Base-by-base conservation (phyloP, 2,329 filamentous ascomycete genomes). In the Graphilbum sp. region DNA sequence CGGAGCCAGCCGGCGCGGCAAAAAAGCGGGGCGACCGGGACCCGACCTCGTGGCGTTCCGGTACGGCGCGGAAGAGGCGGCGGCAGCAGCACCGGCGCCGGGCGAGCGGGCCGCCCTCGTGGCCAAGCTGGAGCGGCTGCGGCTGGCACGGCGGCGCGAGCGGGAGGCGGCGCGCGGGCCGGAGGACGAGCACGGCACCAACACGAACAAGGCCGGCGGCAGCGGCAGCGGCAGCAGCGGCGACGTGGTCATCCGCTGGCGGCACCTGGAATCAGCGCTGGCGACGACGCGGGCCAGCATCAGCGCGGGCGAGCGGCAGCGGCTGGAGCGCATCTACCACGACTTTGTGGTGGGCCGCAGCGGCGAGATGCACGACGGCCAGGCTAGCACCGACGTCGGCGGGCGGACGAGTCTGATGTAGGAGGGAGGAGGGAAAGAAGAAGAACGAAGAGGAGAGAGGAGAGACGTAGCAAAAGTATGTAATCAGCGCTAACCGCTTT, bases 271-370 rank as follows among this genome's bases (percentile, higher is more conserved):
- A 53, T 79, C 78, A 49, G 82, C 82, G 30, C 64, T 98, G 40
- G 69, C 71, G 18, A 78, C 63, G 35, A 95, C 88, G 5, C 67
- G 87, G 46, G 73, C 83, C 18, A 92, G 83, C 55, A 92, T 96
- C 47, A 84, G 80, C 52, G 63, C 66, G 3, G 72, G 85, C 42
- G 90, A 98, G 60, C 71, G 76, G 49, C 66, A 62, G 44, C 65
- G 88, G 42, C 58, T 98, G 46, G 68, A 73, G 50, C 72, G 72
- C 31, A 95, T 98, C 43, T 98, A 98, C 54, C 66, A 69, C 15
- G 90, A 98, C 60, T 98, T 98, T 63, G 78, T 95, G 0, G 82
- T 84, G 4, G 87, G 86, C 0, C 69, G 90, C 48, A 94, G 87
- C 56, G 90, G 90, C 8, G 87, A 96, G 63, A 86, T 98, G 84